Evolutionary conservation across 768 basidiomycete genomes (phyloP).

Genomic region (Zangia roseola): DNA sequence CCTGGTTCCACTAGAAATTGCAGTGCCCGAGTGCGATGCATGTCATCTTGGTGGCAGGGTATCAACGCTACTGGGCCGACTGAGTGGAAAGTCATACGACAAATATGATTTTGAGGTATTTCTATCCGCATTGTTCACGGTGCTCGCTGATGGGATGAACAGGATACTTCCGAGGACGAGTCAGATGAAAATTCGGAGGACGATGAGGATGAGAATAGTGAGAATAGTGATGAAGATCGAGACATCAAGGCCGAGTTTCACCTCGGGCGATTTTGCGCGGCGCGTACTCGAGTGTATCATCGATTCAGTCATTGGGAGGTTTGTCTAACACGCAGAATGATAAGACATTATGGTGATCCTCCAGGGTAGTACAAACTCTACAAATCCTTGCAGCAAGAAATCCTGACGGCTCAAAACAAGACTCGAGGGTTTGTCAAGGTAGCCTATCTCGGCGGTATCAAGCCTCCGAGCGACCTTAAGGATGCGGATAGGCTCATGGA

Average conservation of each 20-base stretch:
- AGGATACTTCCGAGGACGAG: constrained; percentile 24
- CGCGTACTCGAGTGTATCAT: constrained; percentile 66
- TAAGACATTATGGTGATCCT: constrained; percentile 5
- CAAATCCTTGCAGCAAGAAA: constrained; percentile 52
- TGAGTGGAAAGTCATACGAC: constrained; percentile 73
- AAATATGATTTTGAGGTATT: constrained; percentile 62
- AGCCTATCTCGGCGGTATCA: constrained; percentile 49
- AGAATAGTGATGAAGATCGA: constrained; percentile 3
- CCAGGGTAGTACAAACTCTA: constrained; percentile 62
- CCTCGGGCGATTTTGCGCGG: constrained; percentile 80
- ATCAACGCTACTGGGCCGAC: constrained; percentile 59
- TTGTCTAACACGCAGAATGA: constrained; percentile 18
- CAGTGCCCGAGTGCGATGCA: constrained; percentile 72
- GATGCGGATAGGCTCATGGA: constrained; percentile 82
- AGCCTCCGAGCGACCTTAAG: constrained; percentile 63
- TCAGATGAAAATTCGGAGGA: constrained; percentile 27
- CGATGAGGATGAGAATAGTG: constrained; percentile 14
- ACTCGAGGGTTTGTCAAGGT: constrained; percentile 55
- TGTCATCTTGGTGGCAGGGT: constrained; percentile 73
- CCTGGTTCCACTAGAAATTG: constrained; percentile 50
- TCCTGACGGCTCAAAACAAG: constrained; percentile 49
- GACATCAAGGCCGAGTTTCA: constrained; percentile 43
- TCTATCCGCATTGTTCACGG: neutral
- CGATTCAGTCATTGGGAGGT: constrained; percentile 85
- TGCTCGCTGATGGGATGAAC: constrained; percentile 1